Evolutionary conservation across 768 basidiomycete species (phyloP).

Genomic region (Suillus bovinus): DNA sequence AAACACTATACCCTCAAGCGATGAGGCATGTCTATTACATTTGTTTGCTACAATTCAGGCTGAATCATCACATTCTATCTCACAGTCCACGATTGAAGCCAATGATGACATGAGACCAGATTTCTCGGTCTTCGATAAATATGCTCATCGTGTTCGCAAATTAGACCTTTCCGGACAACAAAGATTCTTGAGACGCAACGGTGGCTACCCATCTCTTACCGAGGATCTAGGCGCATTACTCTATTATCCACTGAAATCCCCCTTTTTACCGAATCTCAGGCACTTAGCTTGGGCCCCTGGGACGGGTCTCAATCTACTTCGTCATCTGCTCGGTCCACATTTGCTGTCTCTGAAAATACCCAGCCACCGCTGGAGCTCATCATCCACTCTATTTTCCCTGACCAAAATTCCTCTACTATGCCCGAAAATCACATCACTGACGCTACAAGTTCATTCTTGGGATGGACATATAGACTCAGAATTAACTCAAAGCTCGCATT

Average conservation of each 20-base stretch:
- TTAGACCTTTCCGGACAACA: slow-evolving; percentile 2
- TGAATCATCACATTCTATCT: neutral
- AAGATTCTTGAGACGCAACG: neutral
- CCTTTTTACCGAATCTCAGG: slow-evolving; percentile 1
- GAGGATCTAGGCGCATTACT: slow-evolving; percentile 3
- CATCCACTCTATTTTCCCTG: neutral
- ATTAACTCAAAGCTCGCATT: neutral
- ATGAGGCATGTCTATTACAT: slow-evolving; percentile 1
- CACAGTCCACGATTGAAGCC: neutral
- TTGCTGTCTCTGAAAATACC: slow-evolving; percentile 2
- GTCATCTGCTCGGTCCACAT: slow-evolving; percentile 5
- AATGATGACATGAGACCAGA: neutral
- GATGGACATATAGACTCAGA: neutral
- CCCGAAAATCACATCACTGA: slow-evolving; percentile 2
- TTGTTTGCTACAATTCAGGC: neutral
- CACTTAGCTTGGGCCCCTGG: slow-evolving; percentile 5
- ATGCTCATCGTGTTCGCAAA: slow-evolving; percentile 3
- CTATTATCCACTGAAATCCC: slow-evolving; percentile 1
- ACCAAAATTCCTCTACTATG: neutral
- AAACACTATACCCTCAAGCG: neutral
- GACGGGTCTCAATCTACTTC: neutral
- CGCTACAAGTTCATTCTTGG: slow-evolving; percentile 1
- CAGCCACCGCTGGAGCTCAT: neutral
- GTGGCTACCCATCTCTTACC: neutral
- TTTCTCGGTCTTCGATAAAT: neutral